Evolutionary conservation across 2,329 filamentous ascomycete species (phyloP).

Genomic region (Ophiocordyceps australis): DNA sequence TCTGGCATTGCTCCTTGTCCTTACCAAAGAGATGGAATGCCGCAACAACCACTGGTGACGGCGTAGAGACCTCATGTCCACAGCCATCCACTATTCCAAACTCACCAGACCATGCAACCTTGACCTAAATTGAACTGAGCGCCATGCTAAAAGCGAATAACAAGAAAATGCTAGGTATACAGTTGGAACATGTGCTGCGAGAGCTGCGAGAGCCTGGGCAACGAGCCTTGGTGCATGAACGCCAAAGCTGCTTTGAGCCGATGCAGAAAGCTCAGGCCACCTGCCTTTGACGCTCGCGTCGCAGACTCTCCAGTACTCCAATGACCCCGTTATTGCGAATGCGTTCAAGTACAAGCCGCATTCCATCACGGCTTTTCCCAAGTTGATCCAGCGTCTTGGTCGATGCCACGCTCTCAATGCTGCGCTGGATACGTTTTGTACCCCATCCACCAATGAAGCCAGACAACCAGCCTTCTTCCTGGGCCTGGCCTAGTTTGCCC

Average conservation of each 20-base stretch:
- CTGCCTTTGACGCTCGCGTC: slow-evolving; percentile 21
- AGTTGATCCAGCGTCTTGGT: slow-evolving; percentile 63
- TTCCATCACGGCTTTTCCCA: slow-evolving; percentile 65
- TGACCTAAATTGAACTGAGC: slow-evolving; percentile 9
- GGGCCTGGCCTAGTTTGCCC: slow-evolving; percentile 29
- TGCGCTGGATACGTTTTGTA: slow-evolving; percentile 54
- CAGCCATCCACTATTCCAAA: too few relatives aligned
- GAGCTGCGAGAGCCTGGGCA: too few relatives aligned
- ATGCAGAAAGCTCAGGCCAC: slow-evolving; percentile 2
- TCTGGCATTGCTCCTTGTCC: too few relatives aligned
- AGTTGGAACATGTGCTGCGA: too few relatives aligned
- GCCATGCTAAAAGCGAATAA: slow-evolving; percentile 14
- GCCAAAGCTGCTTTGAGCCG: too few relatives aligned
- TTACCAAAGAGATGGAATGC: too few relatives aligned
- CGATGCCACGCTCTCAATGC: slow-evolving; percentile 62
- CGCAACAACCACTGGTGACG: too few relatives aligned
- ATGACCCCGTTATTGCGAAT: slow-evolving; percentile 39
- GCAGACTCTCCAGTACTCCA: slow-evolving; percentile 36
- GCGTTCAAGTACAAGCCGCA: slow-evolving; percentile 64
- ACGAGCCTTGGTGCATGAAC: too few relatives aligned
- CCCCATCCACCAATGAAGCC: slow-evolving; percentile 41
- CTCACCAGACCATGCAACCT: slow-evolving; percentile 4
- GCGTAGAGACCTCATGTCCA: too few relatives aligned
- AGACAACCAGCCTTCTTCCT: slow-evolving; percentile 29
- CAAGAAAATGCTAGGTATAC: too few relatives aligned